Base-by-base conservation (phyloP, 495 filamentous ascomycete genomes). In the Pyronema domesticum region DNA sequence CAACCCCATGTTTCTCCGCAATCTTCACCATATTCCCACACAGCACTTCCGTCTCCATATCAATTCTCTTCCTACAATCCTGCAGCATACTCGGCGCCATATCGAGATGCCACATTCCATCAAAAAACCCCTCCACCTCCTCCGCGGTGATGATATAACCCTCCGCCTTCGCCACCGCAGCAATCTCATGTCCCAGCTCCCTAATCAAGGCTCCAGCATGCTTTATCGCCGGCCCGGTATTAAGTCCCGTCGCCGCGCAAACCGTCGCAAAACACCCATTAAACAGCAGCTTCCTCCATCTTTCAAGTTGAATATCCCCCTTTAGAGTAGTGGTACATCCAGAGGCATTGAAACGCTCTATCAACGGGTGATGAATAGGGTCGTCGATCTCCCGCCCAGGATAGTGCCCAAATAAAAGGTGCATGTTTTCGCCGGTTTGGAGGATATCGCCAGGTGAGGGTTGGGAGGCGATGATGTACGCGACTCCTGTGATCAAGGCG, bases 271-370 rank as follows among this genome's bases (percentile, higher is more conserved):
- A 71, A 7, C 61, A 71, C 0, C 70, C 70, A 55, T 76, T 78
- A 54, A 71, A 76, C 0, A 74, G 58, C 19, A 76, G 65, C 63
- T 77, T 79, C 6, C 65, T 55, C 76, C 75, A 80, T 11, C 75
- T 71, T 7, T 57, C n/a, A 51, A 75, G 77, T 1, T 70, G n/a
- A 2, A 14, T 15, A 11, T n/a, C 14, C 9, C 13, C 13, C 13
- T 23, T n/a, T 1, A 23, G 3, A n/a, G 45, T 47, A 2, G n/a
- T 3, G 1, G 14, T n/a, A 15, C 10, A 14, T 23, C 10, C 3
- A 2, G 39, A 1, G 39, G 39, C 45, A 19, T n/a, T 23, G 10
- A 14, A 19, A 1, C 45, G 18, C 3, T n/a, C 14, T 47, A 14
- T 19, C 17, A 14, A 15, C 3, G 10, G n/a, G 4, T 23, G 2